Percentiles rank a stretch among this genome's conserved stretches.
Conservation (phyloP, 2,329 filamentous ascomycete species). For the Aspergillus piperis region DNA sequence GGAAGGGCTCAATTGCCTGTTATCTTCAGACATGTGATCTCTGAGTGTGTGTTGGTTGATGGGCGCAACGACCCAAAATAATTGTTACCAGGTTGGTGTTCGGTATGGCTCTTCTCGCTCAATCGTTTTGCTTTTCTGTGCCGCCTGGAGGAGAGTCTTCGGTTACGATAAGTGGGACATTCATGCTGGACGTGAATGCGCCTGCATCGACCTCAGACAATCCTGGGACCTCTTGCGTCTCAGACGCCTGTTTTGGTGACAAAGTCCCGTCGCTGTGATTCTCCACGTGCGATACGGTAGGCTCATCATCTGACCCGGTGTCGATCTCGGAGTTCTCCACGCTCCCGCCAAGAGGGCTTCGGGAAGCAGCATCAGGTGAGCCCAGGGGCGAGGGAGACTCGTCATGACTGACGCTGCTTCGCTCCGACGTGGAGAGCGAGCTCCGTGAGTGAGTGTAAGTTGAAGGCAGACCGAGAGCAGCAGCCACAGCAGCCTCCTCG, state of each 20-base stretch:
- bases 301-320: constrained; percentile 19
- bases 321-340: constrained; percentile 30
- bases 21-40: background rate
- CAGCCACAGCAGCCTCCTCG: constrained; percentile 53
- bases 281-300: constrained; percentile 3
- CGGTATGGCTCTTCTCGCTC: background rate
- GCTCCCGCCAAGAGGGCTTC: constrained; percentile 25
- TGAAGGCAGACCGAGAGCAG: constrained; percentile 49
- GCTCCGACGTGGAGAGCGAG: constrained; percentile 38
- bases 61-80: background rate
- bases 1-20: background rate
- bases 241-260: background rate
- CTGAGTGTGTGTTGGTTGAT: background rate
- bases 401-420: constrained; percentile 36
- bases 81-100: background rate
- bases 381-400: constrained; percentile 26
- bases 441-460: constrained; percentile 34
- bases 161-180: constrained; percentile 24
- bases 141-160: constrained; percentile 9
- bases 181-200: constrained; percentile 4
- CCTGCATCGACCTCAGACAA: constrained; percentile 1
- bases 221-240: background rate
- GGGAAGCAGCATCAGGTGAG: constrained; percentile 30
- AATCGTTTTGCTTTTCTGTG: background rate
- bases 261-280: background rate